These are phyloP conservation scores for Pyrenopolyporus hunteri DNA, from an alignment of 495 filamentous ascomycete genomes.

Conservation along the genomic window DNA sequence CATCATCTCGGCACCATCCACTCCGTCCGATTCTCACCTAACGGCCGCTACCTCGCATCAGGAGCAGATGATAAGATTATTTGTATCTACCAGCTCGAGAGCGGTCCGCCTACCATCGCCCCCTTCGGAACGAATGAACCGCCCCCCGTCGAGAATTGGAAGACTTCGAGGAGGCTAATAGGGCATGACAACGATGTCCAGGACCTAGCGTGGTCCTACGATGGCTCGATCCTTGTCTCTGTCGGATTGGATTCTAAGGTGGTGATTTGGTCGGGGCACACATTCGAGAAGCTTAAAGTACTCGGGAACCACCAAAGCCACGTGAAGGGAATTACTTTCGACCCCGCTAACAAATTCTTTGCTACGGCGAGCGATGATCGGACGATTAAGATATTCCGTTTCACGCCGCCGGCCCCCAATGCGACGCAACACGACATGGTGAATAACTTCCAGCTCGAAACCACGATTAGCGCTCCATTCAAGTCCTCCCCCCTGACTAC, in stretches of 20 bases:
- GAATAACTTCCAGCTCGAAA: conserved; percentile 92
- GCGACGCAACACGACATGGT: conserved; percentile 91
- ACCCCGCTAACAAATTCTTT: conserved; percentile 99
- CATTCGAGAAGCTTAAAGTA: conserved; percentile 96
- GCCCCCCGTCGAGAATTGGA: conserved; percentile 95
- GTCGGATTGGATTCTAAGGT: conserved; percentile 97
- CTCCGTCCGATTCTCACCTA: conserved; percentile 92
- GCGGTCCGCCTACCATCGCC: conserved; percentile 65
- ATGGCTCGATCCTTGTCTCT: conserved; percentile 93
- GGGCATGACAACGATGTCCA: conserved; percentile 99
- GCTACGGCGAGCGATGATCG: conserved; percentile 97
- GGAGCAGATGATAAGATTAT: conserved; percentile 99
- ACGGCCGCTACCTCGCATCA: conserved; percentile 90
- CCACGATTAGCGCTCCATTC: conserved; percentile 84
- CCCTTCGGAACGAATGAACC: conserved; percentile 81
- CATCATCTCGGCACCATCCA: conserved; percentile 98
- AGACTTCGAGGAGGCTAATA: conserved; percentile 86
- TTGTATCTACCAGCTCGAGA: conserved; percentile 90
- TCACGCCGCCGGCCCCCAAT: conserved; percentile 88
- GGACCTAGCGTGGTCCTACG: conserved; percentile 95
- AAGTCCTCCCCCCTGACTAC: conserved; percentile 88
- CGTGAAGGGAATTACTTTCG: conserved; percentile 98
- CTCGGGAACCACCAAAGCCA: conserved; percentile 91
- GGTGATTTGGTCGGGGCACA: conserved; percentile 96
- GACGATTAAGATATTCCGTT: conserved; percentile 95